Base-by-base conservation (phyloP, 1,139 yeast genomes). In the Kodamaea derodonti region DNA sequence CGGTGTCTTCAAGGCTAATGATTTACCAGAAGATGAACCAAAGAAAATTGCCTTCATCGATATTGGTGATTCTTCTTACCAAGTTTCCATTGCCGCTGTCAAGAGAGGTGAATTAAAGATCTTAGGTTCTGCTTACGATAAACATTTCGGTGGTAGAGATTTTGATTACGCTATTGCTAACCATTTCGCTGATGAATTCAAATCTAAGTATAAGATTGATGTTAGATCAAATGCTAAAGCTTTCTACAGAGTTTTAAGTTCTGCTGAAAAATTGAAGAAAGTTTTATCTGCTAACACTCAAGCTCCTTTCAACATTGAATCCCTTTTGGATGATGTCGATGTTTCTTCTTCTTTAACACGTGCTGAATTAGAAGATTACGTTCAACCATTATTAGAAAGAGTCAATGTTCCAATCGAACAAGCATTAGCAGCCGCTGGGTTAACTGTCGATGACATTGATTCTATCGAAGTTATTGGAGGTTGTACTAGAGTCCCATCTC, bases 91-190 rank as follows among this genome's bases (percentile, higher is more conserved):
- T 54, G 95, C 88, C 42, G 83, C 95, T 40, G 81, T 92, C 67
- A 88, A 87, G 77, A 88, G 82, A 71, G 98, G 98, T 58, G 97
- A 92, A 72, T 79, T 90, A 67, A 88, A 87, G 72, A 77, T 92
- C 39, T 72, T 92, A 55, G 95, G 95, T 52, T 78, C 95, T 43
- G 94, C 95, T 54, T 85, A 79, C 60, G 96, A 90, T 70, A 86
- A 87, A 69, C 88, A 87, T 71, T 92, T 92, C 54, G 99, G 99
- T 75, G 98, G 99, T 65, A 84, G 99, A 71, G 87, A 88, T 62
- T 82, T 94, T 45, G 98, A 92, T 68, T 72, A 72, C 55, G 96
- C 95, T 46, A 86, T 92, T 56, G 90, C 97, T 49, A 81, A 87
- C 65, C 94, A 88, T 67, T 90, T 92, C 55, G 96, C 96, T 52